Conservation (phyloP, 345 rosid genomes). For the Heritiera littoralis region DNA sequence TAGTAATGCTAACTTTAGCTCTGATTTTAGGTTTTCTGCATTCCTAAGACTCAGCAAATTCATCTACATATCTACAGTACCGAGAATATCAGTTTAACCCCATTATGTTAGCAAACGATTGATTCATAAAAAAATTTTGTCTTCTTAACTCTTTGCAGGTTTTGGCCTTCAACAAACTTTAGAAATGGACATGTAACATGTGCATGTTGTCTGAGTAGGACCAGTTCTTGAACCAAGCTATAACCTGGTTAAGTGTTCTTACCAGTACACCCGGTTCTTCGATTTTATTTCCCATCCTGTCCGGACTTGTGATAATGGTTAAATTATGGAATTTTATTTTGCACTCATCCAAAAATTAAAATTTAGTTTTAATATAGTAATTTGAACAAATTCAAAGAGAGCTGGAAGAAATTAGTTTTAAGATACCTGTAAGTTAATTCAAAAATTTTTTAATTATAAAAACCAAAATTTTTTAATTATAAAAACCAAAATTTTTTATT, state of each 20-base stretch:
- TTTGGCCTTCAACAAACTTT: neutral
- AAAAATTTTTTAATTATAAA: no score
- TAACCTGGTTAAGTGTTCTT: neutral
- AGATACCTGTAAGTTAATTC: no score
- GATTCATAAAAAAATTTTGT: neutral
- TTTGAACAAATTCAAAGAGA: no score
- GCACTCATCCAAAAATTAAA: no score
- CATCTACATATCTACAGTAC: conserved; percentile 12
- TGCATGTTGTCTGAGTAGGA: conserved; percentile 14
- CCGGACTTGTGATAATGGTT: neutral
- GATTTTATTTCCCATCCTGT: neutral
- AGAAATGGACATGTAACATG: conserved; percentile 3
- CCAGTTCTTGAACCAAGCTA: neutral
- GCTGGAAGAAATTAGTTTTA: no score
- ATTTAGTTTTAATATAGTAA: no score
- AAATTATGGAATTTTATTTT: no score
- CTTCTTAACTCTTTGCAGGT: conserved; percentile 1
- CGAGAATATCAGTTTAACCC: conserved; percentile 11
- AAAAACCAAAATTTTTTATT: no score
- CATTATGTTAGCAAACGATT: conserved; percentile 7
- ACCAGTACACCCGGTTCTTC: neutral
- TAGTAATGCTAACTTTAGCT: conserved; percentile 7
- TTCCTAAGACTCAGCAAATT: conserved; percentile 6
- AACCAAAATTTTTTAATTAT: no score
- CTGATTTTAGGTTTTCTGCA: conserved; percentile 12